These are phyloP conservation scores for Zhuliangozyma parablackwelliae DNA, from an alignment of 1,139 yeast species.

Conservation along the genomic window DNA sequence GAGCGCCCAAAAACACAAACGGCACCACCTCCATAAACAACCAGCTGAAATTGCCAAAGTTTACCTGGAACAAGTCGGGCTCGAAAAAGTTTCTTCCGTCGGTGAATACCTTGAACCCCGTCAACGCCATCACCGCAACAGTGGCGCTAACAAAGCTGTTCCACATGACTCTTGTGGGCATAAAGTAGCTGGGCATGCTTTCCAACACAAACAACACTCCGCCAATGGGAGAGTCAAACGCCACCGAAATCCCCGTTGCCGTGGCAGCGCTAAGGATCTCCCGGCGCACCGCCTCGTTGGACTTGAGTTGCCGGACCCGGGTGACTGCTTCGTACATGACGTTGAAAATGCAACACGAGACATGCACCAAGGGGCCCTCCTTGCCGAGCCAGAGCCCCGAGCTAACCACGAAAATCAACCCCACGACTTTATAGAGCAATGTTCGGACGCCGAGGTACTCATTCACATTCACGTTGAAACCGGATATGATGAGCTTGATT, in stretches of 20 bases:
- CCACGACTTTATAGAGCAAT: conserved; percentile 46
- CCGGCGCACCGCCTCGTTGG: conserved; percentile 53
- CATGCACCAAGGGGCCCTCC: conserved; percentile 91
- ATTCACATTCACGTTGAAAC: conserved; percentile 41
- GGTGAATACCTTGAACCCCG: conserved; percentile 57
- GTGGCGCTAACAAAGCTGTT: conserved; percentile 76
- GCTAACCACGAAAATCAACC: conserved; percentile 63
- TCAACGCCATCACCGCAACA: conserved; percentile 60
- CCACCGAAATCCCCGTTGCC: conserved; percentile 91
- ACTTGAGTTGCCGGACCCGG: conserved; percentile 15
- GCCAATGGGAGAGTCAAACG: conserved; percentile 92
- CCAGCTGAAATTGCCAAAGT: conserved; percentile 69
- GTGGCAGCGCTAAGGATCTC: conserved; percentile 79
- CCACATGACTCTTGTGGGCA: conserved; percentile 70
- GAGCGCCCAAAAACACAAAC: conserved; percentile 58
- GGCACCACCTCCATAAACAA: conserved; percentile 64
- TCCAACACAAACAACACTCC: conserved; percentile 88
- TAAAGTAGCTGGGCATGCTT: conserved; percentile 59
- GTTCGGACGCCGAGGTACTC: conserved; percentile 47
- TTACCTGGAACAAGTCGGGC: conserved; percentile 59
- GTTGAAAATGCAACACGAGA: conserved; percentile 61
- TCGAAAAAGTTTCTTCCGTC: conserved; percentile 49
- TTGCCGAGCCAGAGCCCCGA: conserved; percentile 89
- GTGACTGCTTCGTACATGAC: conserved; percentile 20
- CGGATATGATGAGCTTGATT: conserved; percentile 59